Percentiles rank a stretch among this genome's conserved stretches.
Conservation (phyloP, 129 eudicot genomes). For the Flaveria trinervia region DNA sequence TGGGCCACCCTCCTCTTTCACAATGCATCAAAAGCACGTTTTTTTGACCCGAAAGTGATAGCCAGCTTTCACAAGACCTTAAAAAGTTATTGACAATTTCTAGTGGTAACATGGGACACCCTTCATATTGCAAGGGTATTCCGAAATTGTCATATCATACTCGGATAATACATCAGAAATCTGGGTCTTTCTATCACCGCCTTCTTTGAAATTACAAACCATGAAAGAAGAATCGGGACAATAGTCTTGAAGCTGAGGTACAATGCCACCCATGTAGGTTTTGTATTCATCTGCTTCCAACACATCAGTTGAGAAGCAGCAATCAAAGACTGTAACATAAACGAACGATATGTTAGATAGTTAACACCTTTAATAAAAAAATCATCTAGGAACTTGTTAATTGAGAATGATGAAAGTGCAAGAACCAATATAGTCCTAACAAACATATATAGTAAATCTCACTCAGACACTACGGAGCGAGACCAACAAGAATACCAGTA, state of each 20-base stretch:
- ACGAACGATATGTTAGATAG: neutral
- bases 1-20: conserved; percentile 68
- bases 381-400: too few species aligned
- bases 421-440: neutral
- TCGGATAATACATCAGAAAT: conserved; percentile 44
- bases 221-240: conserved; percentile 54
- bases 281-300: conserved; percentile 53
- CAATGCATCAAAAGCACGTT: conserved; percentile 64
- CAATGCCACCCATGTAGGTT: conserved; percentile 50
- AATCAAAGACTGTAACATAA: conserved; percentile 57
- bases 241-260: conserved; percentile 54
- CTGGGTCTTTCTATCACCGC: conserved; percentile 40
- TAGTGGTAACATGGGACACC: conserved; percentile 60
- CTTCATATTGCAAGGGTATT: conserved; percentile 62
- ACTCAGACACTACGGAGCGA: too few species aligned
- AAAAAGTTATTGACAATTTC: conserved; percentile 51
- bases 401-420: neutral
- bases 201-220: conserved; percentile 57
- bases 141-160: conserved; percentile 54
- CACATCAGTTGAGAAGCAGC: conserved; percentile 56
- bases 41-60: conserved; percentile 41
- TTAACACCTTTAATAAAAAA: neutral
- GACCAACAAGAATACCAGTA: too few species aligned
- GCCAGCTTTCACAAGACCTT: conserved; percentile 59
- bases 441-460: too few species aligned